Conservation (phyloP, 441 rosid species). For the Croton setiger region DNA sequence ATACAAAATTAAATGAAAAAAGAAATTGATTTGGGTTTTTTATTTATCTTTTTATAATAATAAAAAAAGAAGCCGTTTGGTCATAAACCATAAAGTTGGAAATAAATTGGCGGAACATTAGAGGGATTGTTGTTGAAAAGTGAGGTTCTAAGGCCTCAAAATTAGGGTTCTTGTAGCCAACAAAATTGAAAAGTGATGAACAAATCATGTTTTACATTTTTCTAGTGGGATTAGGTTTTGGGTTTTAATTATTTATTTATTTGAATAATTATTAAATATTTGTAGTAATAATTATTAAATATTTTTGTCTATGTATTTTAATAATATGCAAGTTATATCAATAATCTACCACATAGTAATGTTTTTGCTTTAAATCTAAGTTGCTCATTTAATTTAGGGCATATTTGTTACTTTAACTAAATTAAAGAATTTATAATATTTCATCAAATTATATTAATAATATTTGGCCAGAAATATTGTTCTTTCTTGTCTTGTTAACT, state of each 20-base stretch:
- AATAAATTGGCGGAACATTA: not conserved
- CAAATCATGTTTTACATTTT: slow-evolving; percentile 12
- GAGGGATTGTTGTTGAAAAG: slow-evolving; percentile 10
- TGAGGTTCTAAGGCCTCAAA: slow-evolving; percentile 2
- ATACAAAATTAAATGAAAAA: no score
- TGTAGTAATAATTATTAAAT: not conserved
- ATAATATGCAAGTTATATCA: slow-evolving; percentile 1
- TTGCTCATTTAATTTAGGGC: not conserved
- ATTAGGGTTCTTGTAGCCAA: slow-evolving; percentile 1
- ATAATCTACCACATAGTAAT: not conserved
- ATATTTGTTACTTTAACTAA: slow-evolving; percentile 2
- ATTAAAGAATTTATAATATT: no score
- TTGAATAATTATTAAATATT: not conserved
- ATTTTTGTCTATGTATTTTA: not conserved
- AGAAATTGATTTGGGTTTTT: no score
- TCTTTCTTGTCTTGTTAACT: no score
- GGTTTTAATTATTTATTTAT: not conserved
- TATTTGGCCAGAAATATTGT: no score
- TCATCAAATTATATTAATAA: no score
- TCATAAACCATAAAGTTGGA: not conserved
- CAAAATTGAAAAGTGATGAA: not conserved
- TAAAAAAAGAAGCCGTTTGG: not conserved
- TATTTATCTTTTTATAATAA: no score
- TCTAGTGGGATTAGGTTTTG: slow-evolving; percentile 13
- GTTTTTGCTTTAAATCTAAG: slow-evolving; percentile 2